These are phyloP conservation scores for Larix kaempferi DNA, from an alignment of 75 land plant species.

Conservation along the genomic window DNA sequence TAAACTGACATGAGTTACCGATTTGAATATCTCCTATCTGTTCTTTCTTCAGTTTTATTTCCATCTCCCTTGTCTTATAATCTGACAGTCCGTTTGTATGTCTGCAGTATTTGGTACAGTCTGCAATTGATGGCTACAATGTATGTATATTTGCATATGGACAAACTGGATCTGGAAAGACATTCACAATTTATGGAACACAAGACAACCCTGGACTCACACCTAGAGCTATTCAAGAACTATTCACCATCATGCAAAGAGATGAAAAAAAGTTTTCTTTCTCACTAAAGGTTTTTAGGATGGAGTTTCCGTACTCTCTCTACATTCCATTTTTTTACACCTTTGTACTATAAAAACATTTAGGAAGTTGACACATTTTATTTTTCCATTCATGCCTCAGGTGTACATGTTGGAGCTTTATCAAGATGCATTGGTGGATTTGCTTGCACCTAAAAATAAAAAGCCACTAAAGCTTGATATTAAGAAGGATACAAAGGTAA, in stretches of 20 bases:
- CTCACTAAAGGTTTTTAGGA: slow-evolving; percentile 18
- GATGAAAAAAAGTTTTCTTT: slow-evolving; percentile 25
- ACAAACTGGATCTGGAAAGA: slow-evolving; percentile 77
- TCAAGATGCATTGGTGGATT: slow-evolving; percentile 90
- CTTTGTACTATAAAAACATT: not conserved
- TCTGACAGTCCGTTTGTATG: not conserved
- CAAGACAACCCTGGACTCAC: slow-evolving; percentile 28
- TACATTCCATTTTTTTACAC: not conserved
- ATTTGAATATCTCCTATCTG: slow-evolving; percentile 19
- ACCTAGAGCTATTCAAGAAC: slow-evolving; percentile 28
- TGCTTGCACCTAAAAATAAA: slow-evolving; percentile 71
- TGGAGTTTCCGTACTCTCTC: not conserved
- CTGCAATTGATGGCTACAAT: slow-evolving; percentile 68
- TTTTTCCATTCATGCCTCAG: slow-evolving; percentile 27
- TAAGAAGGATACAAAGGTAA: slow-evolving; percentile 96
- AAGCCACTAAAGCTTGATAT: slow-evolving; percentile 76
- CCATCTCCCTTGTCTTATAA: not conserved
- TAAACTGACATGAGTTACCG: slow-evolving; percentile 18
- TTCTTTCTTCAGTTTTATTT: not conserved
- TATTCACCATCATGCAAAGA: slow-evolving; percentile 21
- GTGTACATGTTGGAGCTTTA: slow-evolving; percentile 97
- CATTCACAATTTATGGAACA: slow-evolving; percentile 58
- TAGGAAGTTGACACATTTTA: not conserved
- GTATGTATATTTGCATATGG: slow-evolving; percentile 81
- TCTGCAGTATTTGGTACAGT: slow-evolving; percentile 60